Percentiles rank a stretch among this genome's conserved stretches.
Evolutionary conservation across 2,329 filamentous ascomycete species (phyloP).

Genomic region (Botrytis cinerea): DNA sequence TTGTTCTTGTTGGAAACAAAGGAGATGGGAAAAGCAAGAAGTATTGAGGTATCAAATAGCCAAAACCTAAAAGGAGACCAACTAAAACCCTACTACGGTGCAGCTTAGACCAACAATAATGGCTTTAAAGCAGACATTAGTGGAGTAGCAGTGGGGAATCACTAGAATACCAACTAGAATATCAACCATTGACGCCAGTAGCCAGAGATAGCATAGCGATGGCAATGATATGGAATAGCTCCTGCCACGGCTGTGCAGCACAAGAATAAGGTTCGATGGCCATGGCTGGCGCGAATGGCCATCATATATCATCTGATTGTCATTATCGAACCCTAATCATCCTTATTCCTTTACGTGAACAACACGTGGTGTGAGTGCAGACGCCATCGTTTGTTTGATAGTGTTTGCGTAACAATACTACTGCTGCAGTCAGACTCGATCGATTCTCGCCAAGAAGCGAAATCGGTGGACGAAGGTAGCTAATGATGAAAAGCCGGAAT

Average conservation of each 20-base stretch:
- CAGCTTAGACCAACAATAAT: not conserved
- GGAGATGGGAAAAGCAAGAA: not conserved
- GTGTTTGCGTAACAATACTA: not conserved
- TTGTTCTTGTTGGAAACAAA: not conserved
- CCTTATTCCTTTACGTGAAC: not conserved
- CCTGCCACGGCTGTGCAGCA: not conserved
- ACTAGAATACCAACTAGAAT: not conserved
- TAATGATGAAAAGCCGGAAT: not conserved
- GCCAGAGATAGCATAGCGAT: slow-evolving; percentile 3
- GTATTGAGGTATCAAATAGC: not conserved
- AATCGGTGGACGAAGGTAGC: not conserved
- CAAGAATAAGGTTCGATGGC: not conserved
- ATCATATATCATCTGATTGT: not conserved
- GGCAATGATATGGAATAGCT: not conserved
- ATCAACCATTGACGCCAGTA: not conserved
- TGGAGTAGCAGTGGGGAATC: slow-evolving; percentile 3
- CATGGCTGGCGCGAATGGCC: not conserved
- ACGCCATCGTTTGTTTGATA: too few relatives aligned
- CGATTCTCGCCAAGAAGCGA: not conserved
- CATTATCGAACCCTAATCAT: not conserved
- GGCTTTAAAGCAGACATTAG: not conserved
- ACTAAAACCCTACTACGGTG: not conserved
- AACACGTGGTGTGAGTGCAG: not conserved
- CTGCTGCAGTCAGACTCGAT: not conserved
- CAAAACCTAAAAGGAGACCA: not conserved